Conservation (phyloP, 139 green algal genomes). For the Mesotaenium endlicherianum region DNA sequence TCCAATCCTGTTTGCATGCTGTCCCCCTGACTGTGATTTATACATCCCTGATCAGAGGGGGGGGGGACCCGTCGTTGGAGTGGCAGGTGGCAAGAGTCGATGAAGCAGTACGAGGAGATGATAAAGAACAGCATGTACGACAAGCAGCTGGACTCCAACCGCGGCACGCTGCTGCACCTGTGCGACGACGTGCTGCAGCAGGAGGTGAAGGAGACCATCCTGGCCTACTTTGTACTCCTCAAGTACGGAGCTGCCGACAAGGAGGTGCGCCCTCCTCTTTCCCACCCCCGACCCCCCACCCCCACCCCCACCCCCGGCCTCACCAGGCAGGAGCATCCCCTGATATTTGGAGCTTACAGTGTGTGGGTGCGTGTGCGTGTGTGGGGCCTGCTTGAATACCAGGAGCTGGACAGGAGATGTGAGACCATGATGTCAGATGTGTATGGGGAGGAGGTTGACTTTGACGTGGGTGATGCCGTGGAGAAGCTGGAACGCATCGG, state of each 20-base stretch:
- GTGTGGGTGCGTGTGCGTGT: too few relatives aligned
- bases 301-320: too few relatives aligned
- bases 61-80: too few relatives aligned
- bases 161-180: conserved; percentile 42
- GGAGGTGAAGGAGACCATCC: conserved; percentile 50
- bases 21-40: too few relatives aligned
- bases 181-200: conserved; percentile 51
- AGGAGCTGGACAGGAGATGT: conserved; percentile 46
- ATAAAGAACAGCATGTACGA: conserved; percentile 47
- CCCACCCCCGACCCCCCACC: too few relatives aligned
- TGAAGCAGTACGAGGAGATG: conserved; percentile 30
- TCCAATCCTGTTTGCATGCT: background rate
- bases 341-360: too few relatives aligned
- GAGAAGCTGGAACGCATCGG: conserved; percentile 35
- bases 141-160: conserved; percentile 47
- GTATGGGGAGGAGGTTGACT: conserved; percentile 40
- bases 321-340: too few relatives aligned
- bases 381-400: background rate
- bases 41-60: too few relatives aligned
- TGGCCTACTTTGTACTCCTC: conserved; percentile 51
- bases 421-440: conserved; percentile 32
- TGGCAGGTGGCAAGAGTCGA: conserved; percentile 8
- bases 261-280: background rate
- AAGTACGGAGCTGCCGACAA: conserved; percentile 22
- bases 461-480: conserved; percentile 47